phyloP scores from a whole-genome alignment of 2,329 filamentous ascomycete species.

The Hypoxylon sp. region DNA sequence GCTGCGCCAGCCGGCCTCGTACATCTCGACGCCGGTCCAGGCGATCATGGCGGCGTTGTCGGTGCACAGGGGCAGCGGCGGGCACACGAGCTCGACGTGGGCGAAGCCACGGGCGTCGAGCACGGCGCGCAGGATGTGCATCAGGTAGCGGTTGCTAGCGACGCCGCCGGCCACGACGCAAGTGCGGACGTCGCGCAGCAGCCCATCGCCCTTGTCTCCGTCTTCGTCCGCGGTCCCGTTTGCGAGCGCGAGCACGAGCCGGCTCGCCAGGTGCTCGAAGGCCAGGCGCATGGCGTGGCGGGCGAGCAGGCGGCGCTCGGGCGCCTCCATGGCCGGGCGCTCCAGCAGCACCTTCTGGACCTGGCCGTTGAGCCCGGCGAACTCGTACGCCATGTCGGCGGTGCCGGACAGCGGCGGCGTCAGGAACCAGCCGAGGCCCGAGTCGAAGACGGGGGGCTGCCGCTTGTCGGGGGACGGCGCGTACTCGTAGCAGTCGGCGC shows the following conservation, averaged over 20 bases:
- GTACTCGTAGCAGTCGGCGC: constrained; percentile 60
- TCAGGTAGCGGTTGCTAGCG: constrained; percentile 82
- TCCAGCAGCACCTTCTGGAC: constrained; percentile 63
- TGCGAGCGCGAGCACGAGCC: constrained; percentile 74
- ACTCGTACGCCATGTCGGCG: constrained; percentile 72
- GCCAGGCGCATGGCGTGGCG: constrained; percentile 77
- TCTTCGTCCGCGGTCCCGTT: neutral
- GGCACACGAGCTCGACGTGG: constrained; percentile 70
- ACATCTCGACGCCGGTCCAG: constrained; percentile 95
- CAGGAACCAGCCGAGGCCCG: constrained; percentile 67
- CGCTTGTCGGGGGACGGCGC: constrained; percentile 62
- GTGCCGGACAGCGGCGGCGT: constrained; percentile 69
- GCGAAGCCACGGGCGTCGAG: constrained; percentile 72
- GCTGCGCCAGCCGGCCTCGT: constrained; percentile 74
- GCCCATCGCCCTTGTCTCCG: neutral
- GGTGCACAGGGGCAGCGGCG: constrained; percentile 81
- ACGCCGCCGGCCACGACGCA: constrained; percentile 91
- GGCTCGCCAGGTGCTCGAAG: constrained; percentile 85
- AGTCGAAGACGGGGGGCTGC: constrained; percentile 58
- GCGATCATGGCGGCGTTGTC: constrained; percentile 99
- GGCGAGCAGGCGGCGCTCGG: constrained; percentile 74
- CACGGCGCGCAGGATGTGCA: constrained; percentile 65
- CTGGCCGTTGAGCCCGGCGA: constrained; percentile 73
- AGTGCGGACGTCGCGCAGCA: constrained; percentile 54
- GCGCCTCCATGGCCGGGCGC: constrained; percentile 53